A percentile compares a stretch with the other conserved stretches of the same genome.
Conservation (phyloP, 2,329 filamentous ascomycete genomes). For the Fusarium hainanense region DNA sequence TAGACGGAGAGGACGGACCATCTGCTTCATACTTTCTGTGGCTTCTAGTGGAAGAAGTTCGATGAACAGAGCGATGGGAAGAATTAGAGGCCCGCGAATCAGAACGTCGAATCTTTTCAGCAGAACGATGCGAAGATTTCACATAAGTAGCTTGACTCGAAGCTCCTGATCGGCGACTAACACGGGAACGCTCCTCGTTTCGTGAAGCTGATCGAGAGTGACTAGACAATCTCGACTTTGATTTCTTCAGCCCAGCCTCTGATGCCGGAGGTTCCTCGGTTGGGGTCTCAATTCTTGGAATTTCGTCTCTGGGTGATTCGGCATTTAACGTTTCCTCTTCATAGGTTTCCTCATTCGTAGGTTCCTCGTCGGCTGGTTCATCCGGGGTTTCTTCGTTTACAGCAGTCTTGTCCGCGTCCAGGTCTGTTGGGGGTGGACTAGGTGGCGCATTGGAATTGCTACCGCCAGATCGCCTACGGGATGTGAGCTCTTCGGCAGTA, state of each 20-base stretch:
- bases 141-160: constrained; percentile 70
- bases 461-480: constrained; percentile 39
- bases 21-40: constrained; percentile 51
- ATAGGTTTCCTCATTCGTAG: constrained; percentile 17
- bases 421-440: constrained; percentile 72
- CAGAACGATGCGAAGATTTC: constrained; percentile 52
- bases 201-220: constrained; percentile 58
- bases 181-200: constrained; percentile 62
- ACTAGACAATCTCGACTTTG: constrained; percentile 59
- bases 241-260: constrained; percentile 50
- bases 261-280: constrained; percentile 27
- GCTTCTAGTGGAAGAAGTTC: constrained; percentile 54
- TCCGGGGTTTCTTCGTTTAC: constrained; percentile 49
- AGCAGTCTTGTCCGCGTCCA: constrained; percentile 59
- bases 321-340: constrained; percentile 46
- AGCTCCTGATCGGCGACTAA: constrained; percentile 65
- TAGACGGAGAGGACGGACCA: constrained; percentile 60
- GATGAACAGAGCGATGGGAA: constrained; percentile 50
- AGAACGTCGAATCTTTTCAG: constrained; percentile 51
- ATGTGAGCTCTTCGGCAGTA: constrained; percentile 20
- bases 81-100: constrained; percentile 51
- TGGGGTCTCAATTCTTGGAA: constrained; percentile 26
- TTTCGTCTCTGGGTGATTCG: constrained; percentile 20
- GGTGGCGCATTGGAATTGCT: constrained; percentile 64
- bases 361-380: constrained; percentile 46